Conservation (phyloP, 805 yeast genomes). For the Helenozyma baotianmanensis region DNA sequence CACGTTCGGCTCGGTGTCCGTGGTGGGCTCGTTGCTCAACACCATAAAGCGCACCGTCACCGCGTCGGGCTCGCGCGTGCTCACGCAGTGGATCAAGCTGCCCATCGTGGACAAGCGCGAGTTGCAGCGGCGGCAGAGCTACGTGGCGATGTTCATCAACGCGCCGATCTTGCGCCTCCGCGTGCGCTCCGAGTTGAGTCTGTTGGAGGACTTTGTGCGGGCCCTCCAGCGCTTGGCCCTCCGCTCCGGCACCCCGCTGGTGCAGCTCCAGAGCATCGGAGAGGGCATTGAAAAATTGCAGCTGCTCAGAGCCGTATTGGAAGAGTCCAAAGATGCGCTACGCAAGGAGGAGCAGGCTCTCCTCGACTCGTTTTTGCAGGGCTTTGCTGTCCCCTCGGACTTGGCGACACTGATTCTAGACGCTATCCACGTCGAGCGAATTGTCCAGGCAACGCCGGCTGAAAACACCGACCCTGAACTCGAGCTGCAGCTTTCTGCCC, state of each 20-base stretch:
- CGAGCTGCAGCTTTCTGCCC: conserved; percentile 1
- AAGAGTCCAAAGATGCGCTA: conserved; percentile 18
- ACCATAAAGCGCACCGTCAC: conserved; percentile 73
- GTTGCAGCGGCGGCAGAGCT: conserved; percentile 46
- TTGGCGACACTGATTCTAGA: conserved; percentile 40
- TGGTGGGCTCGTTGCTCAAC: conserved; percentile 67
- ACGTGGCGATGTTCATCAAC: conserved; percentile 28
- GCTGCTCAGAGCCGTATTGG: conserved; percentile 6
- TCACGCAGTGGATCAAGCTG: conserved; percentile 76
- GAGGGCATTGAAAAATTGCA: conserved; percentile 25
- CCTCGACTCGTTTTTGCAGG: conserved; percentile 19
- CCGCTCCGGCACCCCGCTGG: conserved; percentile 29
- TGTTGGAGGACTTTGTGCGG: conserved; percentile 54
- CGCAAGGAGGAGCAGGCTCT: conserved; percentile 15
- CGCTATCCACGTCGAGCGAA: conserved; percentile 6
- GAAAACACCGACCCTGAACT: not conserved
- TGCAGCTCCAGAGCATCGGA: conserved; percentile 27
- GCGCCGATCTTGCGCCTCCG: conserved; percentile 17
- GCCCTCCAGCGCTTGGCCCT: conserved; percentile 49
- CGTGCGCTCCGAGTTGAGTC: conserved; percentile 34
- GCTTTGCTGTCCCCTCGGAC: conserved; percentile 34
- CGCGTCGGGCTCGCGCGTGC: conserved; percentile 72
- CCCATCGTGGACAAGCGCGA: conserved; percentile 63
- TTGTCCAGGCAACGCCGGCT: conserved; percentile 1
- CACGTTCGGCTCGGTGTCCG: conserved; percentile 42